Conservation (phyloP, 129 eudicot species). For the Flaveria ramosissima region DNA sequence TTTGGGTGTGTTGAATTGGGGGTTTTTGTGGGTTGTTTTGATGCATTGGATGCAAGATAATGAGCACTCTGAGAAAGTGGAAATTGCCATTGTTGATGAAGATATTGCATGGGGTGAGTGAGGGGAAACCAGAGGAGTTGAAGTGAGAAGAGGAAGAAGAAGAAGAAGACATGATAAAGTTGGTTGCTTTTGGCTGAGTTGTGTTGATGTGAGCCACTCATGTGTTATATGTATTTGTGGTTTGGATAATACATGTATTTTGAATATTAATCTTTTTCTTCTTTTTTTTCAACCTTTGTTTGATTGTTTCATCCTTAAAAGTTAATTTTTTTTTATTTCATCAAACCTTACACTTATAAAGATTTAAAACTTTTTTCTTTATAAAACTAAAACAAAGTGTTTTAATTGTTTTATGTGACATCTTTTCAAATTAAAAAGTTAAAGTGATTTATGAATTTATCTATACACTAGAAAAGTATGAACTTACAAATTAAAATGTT, state of each 20-base stretch:
- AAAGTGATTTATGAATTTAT: too few species aligned
- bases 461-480: too few species aligned
- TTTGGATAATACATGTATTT: slow-evolving; percentile 26
- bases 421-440: too few species aligned
- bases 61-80: slow-evolving; percentile 55
- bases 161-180: slow-evolving; percentile 25
- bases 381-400: too few species aligned
- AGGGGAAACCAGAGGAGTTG: slow-evolving; percentile 10
- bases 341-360: too few species aligned
- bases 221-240: background rate
- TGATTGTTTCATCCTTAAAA: too few species aligned
- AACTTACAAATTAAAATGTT: too few species aligned
- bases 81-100: slow-evolving; percentile 53
- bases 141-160: background rate
- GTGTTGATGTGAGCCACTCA: slow-evolving; percentile 38
- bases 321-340: too few species aligned
- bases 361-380: too few species aligned
- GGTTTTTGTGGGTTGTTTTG: slow-evolving; percentile 38
- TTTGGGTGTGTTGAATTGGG: slow-evolving; percentile 33
- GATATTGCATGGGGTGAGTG: slow-evolving; percentile 37
- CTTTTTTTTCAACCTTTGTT: too few species aligned
- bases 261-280: too few species aligned
- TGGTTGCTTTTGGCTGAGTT: slow-evolving; percentile 29
- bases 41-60: slow-evolving; percentile 36
- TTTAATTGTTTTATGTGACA: too few species aligned